Evolutionary conservation across 1,284 basidiomycete genomes (phyloP).

Genomic region (Microbotryum silenes-acaulis): DNA sequence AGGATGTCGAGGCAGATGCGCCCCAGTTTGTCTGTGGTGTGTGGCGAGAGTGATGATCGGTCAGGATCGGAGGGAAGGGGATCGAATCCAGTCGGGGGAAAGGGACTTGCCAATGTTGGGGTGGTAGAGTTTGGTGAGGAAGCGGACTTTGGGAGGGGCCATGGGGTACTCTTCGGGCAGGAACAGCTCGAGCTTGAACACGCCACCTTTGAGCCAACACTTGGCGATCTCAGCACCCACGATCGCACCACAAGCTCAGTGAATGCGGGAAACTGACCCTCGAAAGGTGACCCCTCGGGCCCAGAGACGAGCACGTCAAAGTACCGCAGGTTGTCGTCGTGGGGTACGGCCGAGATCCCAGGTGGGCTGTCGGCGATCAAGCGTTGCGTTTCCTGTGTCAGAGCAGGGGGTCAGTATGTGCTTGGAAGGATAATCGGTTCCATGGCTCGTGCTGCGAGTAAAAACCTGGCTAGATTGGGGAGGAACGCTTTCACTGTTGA

Average conservation of each 20-base stretch:
- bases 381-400: conserved; percentile 87
- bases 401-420: neutral
- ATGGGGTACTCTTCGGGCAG: conserved; percentile 98
- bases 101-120: conserved; percentile 80
- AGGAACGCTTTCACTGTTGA: no score
- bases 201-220: conserved; percentile 55
- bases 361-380: conserved; percentile 92
- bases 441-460: neutral
- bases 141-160: conserved; percentile 97
- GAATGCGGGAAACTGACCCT: conserved; percentile 54
- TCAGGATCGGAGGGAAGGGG: neutral
- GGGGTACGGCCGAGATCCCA: conserved; percentile 84
- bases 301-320: conserved; percentile 97
- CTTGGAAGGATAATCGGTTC: neutral
- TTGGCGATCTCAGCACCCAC: neutral
- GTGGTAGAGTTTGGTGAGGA: conserved; percentile 99
- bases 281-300: conserved; percentile 87
- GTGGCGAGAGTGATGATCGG: neutral
- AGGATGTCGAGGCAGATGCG: conserved; percentile 96
- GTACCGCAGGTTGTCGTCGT: conserved; percentile 96
- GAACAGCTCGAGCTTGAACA: conserved; percentile 93
- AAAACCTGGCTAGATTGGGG: no score
- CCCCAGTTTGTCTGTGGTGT: conserved; percentile 77
- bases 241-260: neutral
- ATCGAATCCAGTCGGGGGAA: neutral